Conservation (phyloP, 2,329 filamentous ascomycete species). For the Fusarium buxicola region DNA sequence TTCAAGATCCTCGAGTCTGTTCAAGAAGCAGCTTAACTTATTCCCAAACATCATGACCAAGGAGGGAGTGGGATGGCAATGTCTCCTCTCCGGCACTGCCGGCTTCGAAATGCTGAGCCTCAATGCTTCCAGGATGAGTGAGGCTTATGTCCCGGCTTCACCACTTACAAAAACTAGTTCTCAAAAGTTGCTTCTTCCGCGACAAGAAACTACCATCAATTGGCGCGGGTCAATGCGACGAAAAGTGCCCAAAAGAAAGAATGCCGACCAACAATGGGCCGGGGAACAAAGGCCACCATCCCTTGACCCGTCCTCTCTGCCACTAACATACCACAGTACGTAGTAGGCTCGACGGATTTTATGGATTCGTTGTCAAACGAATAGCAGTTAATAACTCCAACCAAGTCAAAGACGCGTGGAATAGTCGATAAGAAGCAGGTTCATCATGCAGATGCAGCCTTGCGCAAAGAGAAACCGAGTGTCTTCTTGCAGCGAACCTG, state of each 20-base stretch:
- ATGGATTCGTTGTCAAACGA: background rate
- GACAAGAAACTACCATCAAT: background rate
- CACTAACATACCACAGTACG: no score
- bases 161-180: slow-evolving; percentile 17
- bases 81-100: background rate
- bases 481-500: background rate
- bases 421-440: background rate
- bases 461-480: slow-evolving; percentile 1
- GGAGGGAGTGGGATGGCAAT: background rate
- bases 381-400: background rate
- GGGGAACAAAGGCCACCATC: slow-evolving; percentile 15
- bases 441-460: background rate
- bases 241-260: no score
- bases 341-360: background rate
- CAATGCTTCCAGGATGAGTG: background rate
- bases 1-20: background rate
- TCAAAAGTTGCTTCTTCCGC: background rate
- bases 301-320: slow-evolving; percentile 27
- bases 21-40: background rate
- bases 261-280: background rate
- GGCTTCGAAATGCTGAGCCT: background rate
- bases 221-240: background rate
- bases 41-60: background rate
- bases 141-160: background rate
- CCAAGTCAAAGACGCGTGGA: background rate